Percentiles rank a stretch among this genome's conserved stretches.
Evolutionary conservation across 2,329 filamentous ascomycete species (phyloP).

Genomic region (Geosmithia morbida): DNA sequence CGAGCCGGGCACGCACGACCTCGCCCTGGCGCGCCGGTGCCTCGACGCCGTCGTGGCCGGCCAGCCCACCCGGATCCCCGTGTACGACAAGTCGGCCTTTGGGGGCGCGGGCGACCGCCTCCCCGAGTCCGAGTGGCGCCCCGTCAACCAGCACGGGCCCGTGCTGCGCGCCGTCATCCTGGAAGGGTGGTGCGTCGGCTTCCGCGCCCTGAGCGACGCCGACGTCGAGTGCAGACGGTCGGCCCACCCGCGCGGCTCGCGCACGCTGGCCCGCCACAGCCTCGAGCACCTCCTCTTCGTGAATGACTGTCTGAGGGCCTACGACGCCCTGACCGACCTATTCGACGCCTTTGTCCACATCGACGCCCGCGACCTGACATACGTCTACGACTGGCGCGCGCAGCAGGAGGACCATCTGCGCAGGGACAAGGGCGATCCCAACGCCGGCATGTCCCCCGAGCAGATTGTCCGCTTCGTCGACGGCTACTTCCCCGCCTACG

Average conservation of each 20-base stretch:
- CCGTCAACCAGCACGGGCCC: constrained; percentile 33
- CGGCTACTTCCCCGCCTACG: constrained; percentile 57
- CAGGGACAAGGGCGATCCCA: constrained; percentile 37
- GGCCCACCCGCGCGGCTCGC: constrained; percentile 15
- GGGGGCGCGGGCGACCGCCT: constrained; percentile 63
- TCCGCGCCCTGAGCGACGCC: constrained; percentile 44
- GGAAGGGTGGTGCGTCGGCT: constrained; percentile 87
- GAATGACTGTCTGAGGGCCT: constrained; percentile 30
- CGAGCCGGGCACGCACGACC: constrained; percentile 73
- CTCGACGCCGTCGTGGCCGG: constrained; percentile 43
- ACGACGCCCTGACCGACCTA: constrained; percentile 32
- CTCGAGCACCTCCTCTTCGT: constrained; percentile 34
- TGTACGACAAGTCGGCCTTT: constrained; percentile 74
- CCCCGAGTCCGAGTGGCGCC: constrained; percentile 45
- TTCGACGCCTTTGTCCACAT: constrained; percentile 43
- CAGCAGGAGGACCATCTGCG: constrained; percentile 67
- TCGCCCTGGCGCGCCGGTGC: constrained; percentile 46
- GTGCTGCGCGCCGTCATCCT: constrained; percentile 57
- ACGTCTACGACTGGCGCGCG: constrained; percentile 73
- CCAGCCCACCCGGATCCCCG: constrained; percentile 44
- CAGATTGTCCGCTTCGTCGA: constrained; percentile 63
- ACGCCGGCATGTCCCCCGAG: constrained; percentile 65
- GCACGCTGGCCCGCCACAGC: constrained; percentile 29
- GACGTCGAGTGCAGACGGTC: no score
- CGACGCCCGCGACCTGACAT: constrained; percentile 56